Base-by-base conservation (phyloP, 352 stramenopile species). In the Globisporangium paddicum region DNA sequence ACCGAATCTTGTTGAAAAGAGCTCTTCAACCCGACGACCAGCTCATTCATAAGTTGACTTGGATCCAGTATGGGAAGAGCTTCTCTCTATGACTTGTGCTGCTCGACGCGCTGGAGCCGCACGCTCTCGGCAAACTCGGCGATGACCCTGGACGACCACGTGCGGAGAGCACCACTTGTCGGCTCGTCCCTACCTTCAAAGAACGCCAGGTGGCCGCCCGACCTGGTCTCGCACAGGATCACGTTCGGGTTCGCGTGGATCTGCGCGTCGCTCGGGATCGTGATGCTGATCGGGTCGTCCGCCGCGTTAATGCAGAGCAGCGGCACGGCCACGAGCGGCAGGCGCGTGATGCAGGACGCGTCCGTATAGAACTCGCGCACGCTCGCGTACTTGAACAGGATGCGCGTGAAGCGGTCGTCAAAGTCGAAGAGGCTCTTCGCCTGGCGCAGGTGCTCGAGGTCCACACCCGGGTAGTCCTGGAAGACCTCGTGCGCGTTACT, bases 401-500 rank as follows among this genome's bases (percentile, higher is more conserved):
- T 69, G 53, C 79, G 76, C 32, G 81, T 88, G 62, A 89, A 68
- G 14, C 67, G 67, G 55, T 84, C 73, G 66, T 91, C 79, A 53
- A 88, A 89, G 57, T 91, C 68, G 2, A 55, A 64, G 4, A 90
- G 64, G n/a, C 63, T 76, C 40, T 55, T 65, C 3, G 69, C 67
- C 2, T 60, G 64, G 3, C 67, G 68, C 10, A 89, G 47, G 2
- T 72, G 55, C 10, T 70, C 62, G 10, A 89, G 30, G 50, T 89
- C 73, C 19, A 89, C 41, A 8, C 66, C 72, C 5, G 69, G 60
- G 51, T 83, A 73, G 52, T 62, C 53, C 2, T 62, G 62, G 55
- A 91, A 87, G 2, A 86, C 60, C 41, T 89, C 64, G 53, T 86
- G 69, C 5, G 75, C 79, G 50, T 91, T 89, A 53, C 75, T 89